Evolutionary conservation across 345 rosid species (phyloP), one percentile per base, ranked within the genome.

Genomic region (Nasturtium officinale): DNA sequence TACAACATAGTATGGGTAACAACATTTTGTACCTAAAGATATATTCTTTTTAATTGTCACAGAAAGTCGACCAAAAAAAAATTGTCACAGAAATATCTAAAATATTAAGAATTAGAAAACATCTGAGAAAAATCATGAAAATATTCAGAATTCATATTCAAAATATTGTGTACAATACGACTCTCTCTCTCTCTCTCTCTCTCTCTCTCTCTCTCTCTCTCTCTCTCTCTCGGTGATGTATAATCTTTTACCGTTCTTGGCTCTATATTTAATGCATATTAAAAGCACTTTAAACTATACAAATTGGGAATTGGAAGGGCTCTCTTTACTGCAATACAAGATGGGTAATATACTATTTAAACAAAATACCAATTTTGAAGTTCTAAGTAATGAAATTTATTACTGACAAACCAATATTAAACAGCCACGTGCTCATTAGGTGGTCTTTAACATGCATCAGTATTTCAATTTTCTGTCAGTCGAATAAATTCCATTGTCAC

Each of bases 401-500:
- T 16, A 38, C 50, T 12, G 9, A 15, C 48, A 40, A 3, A 29
- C 50, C 77, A 71, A 30, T 12, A 2, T 3, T 37, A 63, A 64
- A 13, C 3, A 11, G 38, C 71, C 79, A 77, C 80, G 61, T 71
- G 76, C 29, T 20, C 8, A 17, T 45, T 50, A 6, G 0, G 16
- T 45, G 46, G 40, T 70, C 16, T 48, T 56, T 61, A 61, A 62
- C 71, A 69, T 76, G 70, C 79, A 69, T 7, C 7, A 53, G 52
- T 7, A 45, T 51, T 50, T 77, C 23, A 76, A 48, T 58, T 71
- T 71, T 65, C 8, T 77, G 80, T 77, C 80, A 71, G 77, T 65
- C 73, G 72, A 71, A 71, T 77, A 71, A 77, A 77, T 77, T 77
- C 80, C 72, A 64, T 58, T 64, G 80, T 63, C 72, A 71, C 43